Percentiles rank a stretch among this genome's conserved stretches.
Evolutionary conservation across 345 rosid species (phyloP).

Genomic region (rapeseed (Brassica napus)): Da-Ae NC_063435.1:20543001-20543500

Average conservation of each 20-base stretch:
- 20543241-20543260: constrained; percentile 57
- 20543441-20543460: constrained; percentile 1
- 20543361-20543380: background rate
- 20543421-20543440: constrained; percentile 3
- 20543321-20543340: constrained; percentile 15
- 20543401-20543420: background rate
- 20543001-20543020: constrained; percentile 66
- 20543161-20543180: constrained; percentile 15
- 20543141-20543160: background rate
- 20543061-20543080: constrained; percentile 72
- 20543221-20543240: constrained; percentile 93
- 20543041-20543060: constrained; percentile 52
- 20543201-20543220: constrained; percentile 92
- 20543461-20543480: constrained; percentile 16
- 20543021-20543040: constrained; percentile 44
- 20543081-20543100: constrained; percentile 63
- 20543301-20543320: background rate
- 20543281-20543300: background rate
- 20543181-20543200: constrained; percentile 91
- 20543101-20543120: constrained; percentile 14
- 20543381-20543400: background rate
- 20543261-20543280: constrained; percentile 12
- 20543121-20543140: background rate
- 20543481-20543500: constrained; percentile 9
- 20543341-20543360: constrained; percentile 9